phyloP scores from a whole-genome alignment of 176 grass and related monocot species.

The Eleusine coracana region DNA sequence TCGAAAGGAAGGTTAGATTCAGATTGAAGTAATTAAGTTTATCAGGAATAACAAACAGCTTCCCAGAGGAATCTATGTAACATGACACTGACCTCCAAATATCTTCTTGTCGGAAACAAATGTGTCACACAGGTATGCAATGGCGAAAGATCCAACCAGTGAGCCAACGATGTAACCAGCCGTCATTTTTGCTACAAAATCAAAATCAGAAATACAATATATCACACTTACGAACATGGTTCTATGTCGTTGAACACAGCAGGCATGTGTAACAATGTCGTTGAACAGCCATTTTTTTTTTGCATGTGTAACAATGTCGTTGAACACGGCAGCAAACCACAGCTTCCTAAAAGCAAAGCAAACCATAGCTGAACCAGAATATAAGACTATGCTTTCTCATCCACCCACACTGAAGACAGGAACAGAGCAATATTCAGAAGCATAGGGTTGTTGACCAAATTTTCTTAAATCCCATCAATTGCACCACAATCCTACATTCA shows the following conservation, averaged over 20 bases:
- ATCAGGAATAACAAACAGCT: not conserved
- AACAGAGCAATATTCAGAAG: not conserved
- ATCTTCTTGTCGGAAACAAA: conserved; percentile 57
- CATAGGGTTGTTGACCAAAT: not conserved
- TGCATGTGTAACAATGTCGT: not conserved
- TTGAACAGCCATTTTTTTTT: not conserved
- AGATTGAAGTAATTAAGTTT: not conserved
- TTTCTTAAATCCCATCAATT: too few species aligned
- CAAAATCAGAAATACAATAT: not conserved
- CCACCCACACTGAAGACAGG: not conserved
- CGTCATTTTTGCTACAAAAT: conserved; percentile 47
- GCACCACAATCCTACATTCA: too few species aligned
- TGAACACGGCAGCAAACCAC: not conserved
- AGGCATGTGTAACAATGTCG: not conserved
- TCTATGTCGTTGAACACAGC: not conserved
- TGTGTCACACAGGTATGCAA: conserved; percentile 54
- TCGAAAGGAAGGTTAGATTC: not conserved
- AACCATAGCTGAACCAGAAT: not conserved
- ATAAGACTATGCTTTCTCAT: not conserved
- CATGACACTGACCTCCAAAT: conserved; percentile 56
- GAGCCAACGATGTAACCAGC: conserved; percentile 37
- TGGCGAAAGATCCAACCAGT: conserved; percentile 25
- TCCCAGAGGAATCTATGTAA: not conserved
- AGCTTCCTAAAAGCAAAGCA: not conserved
- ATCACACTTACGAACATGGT: not conserved